phyloP scores from a whole-genome alignment of 805 yeast species.

The Saccharomycodes ludwigii region DNA sequence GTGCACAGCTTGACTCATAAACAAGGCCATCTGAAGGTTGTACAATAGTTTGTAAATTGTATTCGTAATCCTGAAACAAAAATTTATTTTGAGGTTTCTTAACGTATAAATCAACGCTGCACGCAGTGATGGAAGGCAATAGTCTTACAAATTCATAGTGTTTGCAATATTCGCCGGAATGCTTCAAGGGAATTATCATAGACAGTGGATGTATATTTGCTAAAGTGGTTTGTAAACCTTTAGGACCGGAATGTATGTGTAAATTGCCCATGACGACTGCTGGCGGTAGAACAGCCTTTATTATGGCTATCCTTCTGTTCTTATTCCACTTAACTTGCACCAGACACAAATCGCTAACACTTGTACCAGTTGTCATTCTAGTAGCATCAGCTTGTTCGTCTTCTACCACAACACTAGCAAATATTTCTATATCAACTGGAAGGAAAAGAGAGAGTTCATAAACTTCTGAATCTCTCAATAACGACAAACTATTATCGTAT shows the following conservation, averaged over 20 bases:
- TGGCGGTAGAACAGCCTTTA: slow-evolving; percentile 73
- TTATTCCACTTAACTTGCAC: slow-evolving; percentile 72
- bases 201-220: slow-evolving; percentile 57
- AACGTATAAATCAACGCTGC: slow-evolving; percentile 65
- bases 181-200: slow-evolving; percentile 62
- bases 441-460: slow-evolving; percentile 66
- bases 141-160: slow-evolving; percentile 58
- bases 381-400: slow-evolving; percentile 10
- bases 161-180: slow-evolving; percentile 45
- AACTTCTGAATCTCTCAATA: slow-evolving; percentile 61
- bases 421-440: slow-evolving; percentile 59
- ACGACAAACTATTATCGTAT: slow-evolving; percentile 67
- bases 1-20: slow-evolving; percentile 13
- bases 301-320: slow-evolving; percentile 50
- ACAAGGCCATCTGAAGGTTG: slow-evolving; percentile 43
- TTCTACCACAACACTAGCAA: slow-evolving; percentile 39
- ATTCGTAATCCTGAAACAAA: slow-evolving; percentile 43
- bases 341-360: slow-evolving; percentile 36
- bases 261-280: slow-evolving; percentile 57
- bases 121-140: slow-evolving; percentile 58
- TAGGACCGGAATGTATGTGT: slow-evolving; percentile 59
- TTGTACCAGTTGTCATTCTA: slow-evolving; percentile 11
- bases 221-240: slow-evolving; percentile 44
- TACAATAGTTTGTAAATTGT: slow-evolving; percentile 52
- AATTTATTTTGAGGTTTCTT: slow-evolving; percentile 71